These are phyloP conservation scores for Suhomyces vadensis DNA, from an alignment of 805 yeast species.

Conservation along the genomic window DNA sequence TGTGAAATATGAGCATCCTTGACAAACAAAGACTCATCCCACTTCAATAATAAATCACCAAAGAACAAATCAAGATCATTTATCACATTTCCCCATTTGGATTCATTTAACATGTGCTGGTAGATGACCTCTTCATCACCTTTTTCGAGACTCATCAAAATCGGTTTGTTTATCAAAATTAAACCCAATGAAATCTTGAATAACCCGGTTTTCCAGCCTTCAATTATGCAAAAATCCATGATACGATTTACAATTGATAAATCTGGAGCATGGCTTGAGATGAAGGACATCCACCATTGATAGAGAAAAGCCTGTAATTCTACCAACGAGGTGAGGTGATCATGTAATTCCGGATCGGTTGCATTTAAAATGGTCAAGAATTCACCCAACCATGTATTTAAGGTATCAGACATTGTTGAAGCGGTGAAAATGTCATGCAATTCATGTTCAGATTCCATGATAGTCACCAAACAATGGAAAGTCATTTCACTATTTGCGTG, in stretches of 20 bases:
- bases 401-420: slow-evolving; percentile 54
- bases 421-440: slow-evolving; percentile 50
- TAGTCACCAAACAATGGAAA: slow-evolving; percentile 53
- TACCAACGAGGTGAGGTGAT: slow-evolving; percentile 44
- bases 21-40: slow-evolving; percentile 35
- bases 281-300: slow-evolving; percentile 67
- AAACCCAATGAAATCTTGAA: slow-evolving; percentile 58
- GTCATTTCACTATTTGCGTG: slow-evolving; percentile 37
- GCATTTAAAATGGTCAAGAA: slow-evolving; percentile 46
- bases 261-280: slow-evolving; percentile 61
- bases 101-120: slow-evolving; percentile 44
- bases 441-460: slow-evolving; percentile 59
- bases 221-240: slow-evolving; percentile 51
- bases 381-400: slow-evolving; percentile 53
- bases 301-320: slow-evolving; percentile 52
- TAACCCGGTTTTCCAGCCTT: slow-evolving; percentile 56
- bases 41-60: slow-evolving; percentile 36
- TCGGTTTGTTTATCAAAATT: slow-evolving; percentile 48
- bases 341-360: slow-evolving; percentile 40
- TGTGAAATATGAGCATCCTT: neutral
- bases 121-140: slow-evolving; percentile 46
- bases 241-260: slow-evolving; percentile 47
- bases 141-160: slow-evolving; percentile 33
- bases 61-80: slow-evolving; percentile 40
- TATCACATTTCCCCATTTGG: slow-evolving; percentile 44